Evolutionary conservation across 2,329 filamentous ascomycete genomes (phyloP).

Genomic region (Epichloe uncinata): DNA sequence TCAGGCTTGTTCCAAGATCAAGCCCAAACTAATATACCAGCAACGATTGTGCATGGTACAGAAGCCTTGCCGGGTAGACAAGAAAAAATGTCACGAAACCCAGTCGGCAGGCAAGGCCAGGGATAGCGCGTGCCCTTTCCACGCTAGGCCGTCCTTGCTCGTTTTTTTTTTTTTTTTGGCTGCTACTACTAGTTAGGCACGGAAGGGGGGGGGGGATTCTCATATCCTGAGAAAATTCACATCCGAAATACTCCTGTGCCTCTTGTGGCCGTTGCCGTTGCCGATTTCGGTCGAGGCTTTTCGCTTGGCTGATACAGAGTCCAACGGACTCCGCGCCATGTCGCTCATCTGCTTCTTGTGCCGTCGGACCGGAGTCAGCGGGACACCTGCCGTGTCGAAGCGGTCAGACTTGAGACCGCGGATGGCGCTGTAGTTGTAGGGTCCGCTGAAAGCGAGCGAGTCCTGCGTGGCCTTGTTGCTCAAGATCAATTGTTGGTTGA

Average conservation of each 20-base stretch:
- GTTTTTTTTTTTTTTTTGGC: constrained; percentile 14
- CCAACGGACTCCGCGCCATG: constrained; percentile 35
- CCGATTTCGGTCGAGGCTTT: constrained; percentile 35
- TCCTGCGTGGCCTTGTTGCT: constrained; percentile 48
- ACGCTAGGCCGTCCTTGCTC: constrained; percentile 33
- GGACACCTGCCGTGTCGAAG: constrained; percentile 50
- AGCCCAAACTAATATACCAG: no score
- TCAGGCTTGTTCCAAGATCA: no score
- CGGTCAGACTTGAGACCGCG: constrained; percentile 52
- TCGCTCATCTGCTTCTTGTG: constrained; percentile 36
- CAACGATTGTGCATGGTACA: no score
- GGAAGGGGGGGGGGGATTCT: constrained; percentile 5
- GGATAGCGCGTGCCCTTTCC: constrained; percentile 20
- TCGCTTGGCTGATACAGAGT: constrained; percentile 36
- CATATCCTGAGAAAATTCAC: constrained; percentile 35
- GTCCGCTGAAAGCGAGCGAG: constrained; percentile 47
- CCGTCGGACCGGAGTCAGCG: constrained; percentile 54
- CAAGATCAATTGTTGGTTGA: constrained; percentile 45
- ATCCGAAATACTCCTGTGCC: constrained; percentile 46
- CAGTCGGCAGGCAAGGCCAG: constrained; percentile 23
- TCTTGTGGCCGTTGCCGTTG: constrained; percentile 32
- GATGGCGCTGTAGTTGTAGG: constrained; percentile 46
- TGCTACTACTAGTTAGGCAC: no score
- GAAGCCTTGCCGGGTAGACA: no score
- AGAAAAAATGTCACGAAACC: no score